These are phyloP conservation scores for Endocladia muricata DNA, from an alignment of 31 red algal genomes.

Conservation along the genomic window DNA sequence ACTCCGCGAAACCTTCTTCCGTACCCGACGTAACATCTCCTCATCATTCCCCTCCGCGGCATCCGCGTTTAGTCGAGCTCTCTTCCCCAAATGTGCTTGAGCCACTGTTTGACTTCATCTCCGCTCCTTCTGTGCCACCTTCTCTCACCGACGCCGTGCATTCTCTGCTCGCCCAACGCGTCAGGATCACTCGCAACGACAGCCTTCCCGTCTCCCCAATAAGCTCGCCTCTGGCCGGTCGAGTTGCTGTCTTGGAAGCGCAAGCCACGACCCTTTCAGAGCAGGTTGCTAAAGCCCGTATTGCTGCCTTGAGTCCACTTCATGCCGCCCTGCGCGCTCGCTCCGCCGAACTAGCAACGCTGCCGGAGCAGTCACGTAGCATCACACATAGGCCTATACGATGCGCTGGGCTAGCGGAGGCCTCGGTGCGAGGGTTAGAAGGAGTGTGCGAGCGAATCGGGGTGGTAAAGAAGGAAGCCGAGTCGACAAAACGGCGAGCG, in stretches of 20 bases:
- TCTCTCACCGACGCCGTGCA: not conserved
- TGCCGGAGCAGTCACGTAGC: too few relatives aligned
- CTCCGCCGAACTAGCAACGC: too few relatives aligned
- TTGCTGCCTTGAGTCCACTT: not conserved
- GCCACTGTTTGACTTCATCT: not conserved
- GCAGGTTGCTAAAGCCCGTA: not conserved
- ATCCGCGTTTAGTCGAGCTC: too few relatives aligned
- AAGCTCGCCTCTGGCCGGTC: not conserved
- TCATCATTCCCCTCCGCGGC: too few relatives aligned
- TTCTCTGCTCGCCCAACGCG: constrained; percentile 9
- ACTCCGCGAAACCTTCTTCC: too few relatives aligned
- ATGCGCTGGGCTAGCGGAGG: too few relatives aligned
- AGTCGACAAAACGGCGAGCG: constrained; percentile 1
- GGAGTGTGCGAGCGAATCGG: not conserved
- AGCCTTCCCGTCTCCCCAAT: constrained; percentile 7
- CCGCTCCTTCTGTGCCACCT: not conserved
- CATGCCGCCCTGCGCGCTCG: not conserved
- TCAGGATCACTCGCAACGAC: constrained; percentile 15
- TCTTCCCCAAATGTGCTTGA: not conserved
- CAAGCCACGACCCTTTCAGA: constrained; percentile 6
- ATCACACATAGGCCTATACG: too few relatives aligned
- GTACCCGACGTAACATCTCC: too few relatives aligned
- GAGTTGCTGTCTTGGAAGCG: not conserved
- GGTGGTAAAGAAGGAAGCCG: not conserved
- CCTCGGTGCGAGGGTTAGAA: too few relatives aligned